Percentiles rank a stretch among this genome's conserved stretches.
phyloP scores from a whole-genome alignment of 2,329 filamentous ascomycete species.

The Paecilomyces fulvus region DNA sequence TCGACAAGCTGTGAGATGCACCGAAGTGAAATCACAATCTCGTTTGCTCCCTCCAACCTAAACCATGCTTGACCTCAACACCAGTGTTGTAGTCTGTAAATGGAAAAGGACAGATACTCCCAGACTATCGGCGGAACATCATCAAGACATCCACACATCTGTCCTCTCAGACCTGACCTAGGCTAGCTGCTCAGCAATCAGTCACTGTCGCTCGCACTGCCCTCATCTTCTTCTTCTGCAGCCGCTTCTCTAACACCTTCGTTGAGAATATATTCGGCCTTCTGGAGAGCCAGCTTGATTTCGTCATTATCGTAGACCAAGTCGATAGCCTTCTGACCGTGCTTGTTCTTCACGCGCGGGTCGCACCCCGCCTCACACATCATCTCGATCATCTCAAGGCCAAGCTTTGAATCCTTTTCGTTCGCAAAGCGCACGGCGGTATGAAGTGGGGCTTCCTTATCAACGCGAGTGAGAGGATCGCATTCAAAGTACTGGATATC shows the following conservation, averaged over 20 bases:
- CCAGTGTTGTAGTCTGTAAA: neutral
- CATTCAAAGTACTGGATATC: constrained; percentile 42
- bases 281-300: constrained; percentile 33
- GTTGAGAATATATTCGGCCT: constrained; percentile 40
- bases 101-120: neutral
- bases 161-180: neutral
- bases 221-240: constrained; percentile 25
- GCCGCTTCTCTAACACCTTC: constrained; percentile 33
- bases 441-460: constrained; percentile 40
- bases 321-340: constrained; percentile 38
- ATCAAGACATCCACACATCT: neutral
- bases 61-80: neutral
- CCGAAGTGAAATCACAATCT: neutral
- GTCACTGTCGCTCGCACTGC: constrained; percentile 35
- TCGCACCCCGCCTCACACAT: constrained; percentile 42
- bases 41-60: neutral
- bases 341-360: constrained; percentile 40
- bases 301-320: constrained; percentile 36
- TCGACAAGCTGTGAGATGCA: neutral
- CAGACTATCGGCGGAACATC: neutral
- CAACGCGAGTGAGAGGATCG: constrained; percentile 38
- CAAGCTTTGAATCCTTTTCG: constrained; percentile 36
- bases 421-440: constrained; percentile 38
- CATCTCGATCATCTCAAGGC: constrained; percentile 40
- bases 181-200: constrained; percentile 10